Evolutionary conservation across 345 rosid genomes (phyloP).

Genomic region (Clausena lansium): DNA sequence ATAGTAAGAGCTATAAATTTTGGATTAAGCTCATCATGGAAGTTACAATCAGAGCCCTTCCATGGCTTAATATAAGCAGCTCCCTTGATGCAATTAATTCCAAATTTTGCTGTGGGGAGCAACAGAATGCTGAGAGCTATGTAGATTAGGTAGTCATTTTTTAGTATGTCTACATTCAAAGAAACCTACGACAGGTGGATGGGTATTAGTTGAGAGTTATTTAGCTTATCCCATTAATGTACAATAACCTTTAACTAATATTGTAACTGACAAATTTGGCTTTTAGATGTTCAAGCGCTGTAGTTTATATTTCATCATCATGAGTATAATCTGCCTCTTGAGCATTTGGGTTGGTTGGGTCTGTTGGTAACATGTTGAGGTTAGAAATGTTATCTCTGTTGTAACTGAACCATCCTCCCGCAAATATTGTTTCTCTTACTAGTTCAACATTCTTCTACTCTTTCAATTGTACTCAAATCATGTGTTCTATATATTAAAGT

Average conservation of each 20-base stretch:
- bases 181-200: slow-evolving; percentile 35
- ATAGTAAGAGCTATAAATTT: slow-evolving; percentile 43
- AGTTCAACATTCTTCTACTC: not conserved
- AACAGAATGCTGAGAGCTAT: slow-evolving; percentile 39
- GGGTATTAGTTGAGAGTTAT: slow-evolving; percentile 40
- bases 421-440: slow-evolving; percentile 12
- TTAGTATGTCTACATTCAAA: slow-evolving; percentile 50
- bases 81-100: slow-evolving; percentile 34
- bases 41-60: slow-evolving; percentile 33
- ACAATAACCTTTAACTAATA: slow-evolving; percentile 52
- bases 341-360: slow-evolving; percentile 28
- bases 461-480: not conserved
- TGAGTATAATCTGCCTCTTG: slow-evolving; percentile 9
- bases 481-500: not conserved
- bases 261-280: slow-evolving; percentile 38
- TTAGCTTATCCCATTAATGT: slow-evolving; percentile 45
- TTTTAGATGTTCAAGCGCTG: slow-evolving; percentile 32
- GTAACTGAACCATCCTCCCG: slow-evolving; percentile 24
- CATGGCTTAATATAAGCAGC: slow-evolving; percentile 35
- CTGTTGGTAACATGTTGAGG: slow-evolving; percentile 2
- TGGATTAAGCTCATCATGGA: slow-evolving; percentile 43
- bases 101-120: slow-evolving; percentile 37
- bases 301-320: slow-evolving; percentile 22
- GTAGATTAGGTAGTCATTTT: slow-evolving; percentile 81
- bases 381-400: not conserved